These are phyloP conservation scores for Dryas integrifolia DNA, from an alignment of 331 rosid species.

Conservation along the genomic window DNA sequence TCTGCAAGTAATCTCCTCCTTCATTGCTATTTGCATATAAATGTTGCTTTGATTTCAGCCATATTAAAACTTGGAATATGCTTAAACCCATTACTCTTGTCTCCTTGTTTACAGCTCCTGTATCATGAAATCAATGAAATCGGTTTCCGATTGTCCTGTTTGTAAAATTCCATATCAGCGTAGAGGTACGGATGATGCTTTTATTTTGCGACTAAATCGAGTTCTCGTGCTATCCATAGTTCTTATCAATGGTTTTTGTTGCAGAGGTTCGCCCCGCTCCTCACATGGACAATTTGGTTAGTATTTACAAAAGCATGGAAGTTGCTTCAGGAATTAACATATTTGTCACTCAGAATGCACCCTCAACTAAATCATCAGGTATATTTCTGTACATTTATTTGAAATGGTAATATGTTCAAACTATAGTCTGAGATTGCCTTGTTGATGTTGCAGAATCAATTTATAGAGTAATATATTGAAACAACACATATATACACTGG, in stretches of 20 bases:
- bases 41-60: constrained; percentile 2
- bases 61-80: not conserved
- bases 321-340: constrained; percentile 64
- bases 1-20: constrained; percentile 65
- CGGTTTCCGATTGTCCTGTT: constrained; percentile 71
- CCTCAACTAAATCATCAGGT: constrained; percentile 56
- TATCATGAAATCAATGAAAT: constrained; percentile 70
- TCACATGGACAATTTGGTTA: constrained; percentile 82
- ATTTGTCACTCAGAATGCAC: constrained; percentile 61
- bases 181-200: constrained; percentile 47
- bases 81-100: not conserved
- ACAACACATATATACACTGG: not conserved
- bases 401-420: not conserved
- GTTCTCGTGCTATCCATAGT: constrained; percentile 3
- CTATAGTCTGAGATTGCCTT: not conserved
- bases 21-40: not conserved
- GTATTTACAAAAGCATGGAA: constrained; percentile 87
- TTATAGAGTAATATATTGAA: not conserved
- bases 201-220: not conserved
- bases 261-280: constrained; percentile 89
- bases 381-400: constrained; percentile 9
- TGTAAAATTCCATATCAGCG: constrained; percentile 82
- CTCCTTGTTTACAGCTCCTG: constrained; percentile 54
- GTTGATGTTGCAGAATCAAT: not conserved
- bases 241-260: not conserved